A percentile compares a stretch with the other conserved stretches of the same genome.
Conservation (phyloP, 345 rosid species). For the Dipteronia dyeriana region DNA sequence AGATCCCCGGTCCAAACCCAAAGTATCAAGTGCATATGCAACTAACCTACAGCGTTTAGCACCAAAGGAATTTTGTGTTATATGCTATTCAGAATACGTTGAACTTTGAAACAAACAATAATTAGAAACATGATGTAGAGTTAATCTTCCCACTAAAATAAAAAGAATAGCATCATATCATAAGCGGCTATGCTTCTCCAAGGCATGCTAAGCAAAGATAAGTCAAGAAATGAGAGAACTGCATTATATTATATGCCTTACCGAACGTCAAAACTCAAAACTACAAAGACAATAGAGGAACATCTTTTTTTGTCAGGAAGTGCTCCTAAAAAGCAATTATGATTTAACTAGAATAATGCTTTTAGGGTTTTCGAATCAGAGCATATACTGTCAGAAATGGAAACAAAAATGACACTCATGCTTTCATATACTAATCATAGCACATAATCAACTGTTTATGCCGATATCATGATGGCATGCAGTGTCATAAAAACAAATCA, state of each 20-base stretch:
- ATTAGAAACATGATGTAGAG: slow-evolving; percentile 13
- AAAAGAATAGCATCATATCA: neutral
- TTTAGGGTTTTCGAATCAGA: neutral
- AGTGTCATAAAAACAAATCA: neutral
- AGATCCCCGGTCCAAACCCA: slow-evolving; percentile 73
- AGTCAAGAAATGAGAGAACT: slow-evolving; percentile 1
- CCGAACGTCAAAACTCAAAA: slow-evolving; percentile 4
- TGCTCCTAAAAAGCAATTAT: neutral
- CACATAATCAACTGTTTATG: neutral
- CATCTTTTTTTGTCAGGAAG: neutral
- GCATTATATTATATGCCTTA: neutral
- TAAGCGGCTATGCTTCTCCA: neutral
- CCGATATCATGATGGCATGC: neutral
- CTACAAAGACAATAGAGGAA: neutral
- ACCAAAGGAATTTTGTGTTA: slow-evolving; percentile 16
- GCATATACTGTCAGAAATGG: neutral
- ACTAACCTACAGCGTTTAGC: slow-evolving; percentile 56
- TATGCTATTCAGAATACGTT: slow-evolving; percentile 1
- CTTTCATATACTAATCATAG: neutral
- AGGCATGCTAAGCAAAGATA: neutral
- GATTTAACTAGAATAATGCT: neutral
- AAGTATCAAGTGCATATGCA: slow-evolving; percentile 68
- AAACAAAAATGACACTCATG: neutral
- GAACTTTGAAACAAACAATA: neutral
- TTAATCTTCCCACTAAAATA: slow-evolving; percentile 14